These are phyloP conservation scores for Phytophthora agathidicida DNA, from an alignment of 352 stramenopile species.

Conservation along the genomic window DNA sequence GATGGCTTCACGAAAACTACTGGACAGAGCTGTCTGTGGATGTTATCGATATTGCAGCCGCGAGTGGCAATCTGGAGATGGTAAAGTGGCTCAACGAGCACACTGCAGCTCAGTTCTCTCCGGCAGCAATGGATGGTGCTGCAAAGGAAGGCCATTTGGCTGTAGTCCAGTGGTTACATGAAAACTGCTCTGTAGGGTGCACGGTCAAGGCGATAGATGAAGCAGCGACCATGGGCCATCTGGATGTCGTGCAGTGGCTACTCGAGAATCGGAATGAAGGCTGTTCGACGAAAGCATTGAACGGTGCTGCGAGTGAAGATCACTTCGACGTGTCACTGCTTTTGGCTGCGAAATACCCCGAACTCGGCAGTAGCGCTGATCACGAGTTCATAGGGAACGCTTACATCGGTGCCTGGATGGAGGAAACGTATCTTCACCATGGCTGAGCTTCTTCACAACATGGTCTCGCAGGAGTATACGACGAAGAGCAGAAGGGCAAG, in stretches of 20 bases:
- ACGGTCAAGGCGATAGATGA: slow-evolving; percentile 42
- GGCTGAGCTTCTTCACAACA: no score
- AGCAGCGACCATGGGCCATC: slow-evolving; percentile 27
- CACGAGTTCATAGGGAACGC: slow-evolving; percentile 14
- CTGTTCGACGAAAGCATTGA: slow-evolving; percentile 31
- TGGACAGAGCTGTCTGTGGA: slow-evolving; percentile 18
- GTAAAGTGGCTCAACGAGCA: slow-evolving; percentile 34
- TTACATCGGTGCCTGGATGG: slow-evolving; percentile 15
- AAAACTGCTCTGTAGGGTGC: slow-evolving; percentile 30
- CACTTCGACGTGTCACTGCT: slow-evolving; percentile 45
- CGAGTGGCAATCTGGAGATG: slow-evolving; percentile 32
- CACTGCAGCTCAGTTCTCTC: slow-evolving; percentile 18
- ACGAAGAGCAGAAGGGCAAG: no score
- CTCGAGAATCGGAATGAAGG: slow-evolving; percentile 23
- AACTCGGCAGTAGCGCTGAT: slow-evolving; percentile 3
- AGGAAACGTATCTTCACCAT: neutral
- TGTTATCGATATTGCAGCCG: slow-evolving; percentile 28
- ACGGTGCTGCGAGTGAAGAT: slow-evolving; percentile 24
- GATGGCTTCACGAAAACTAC: slow-evolving; percentile 38
- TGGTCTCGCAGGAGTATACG: no score
- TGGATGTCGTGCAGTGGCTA: slow-evolving; percentile 33
- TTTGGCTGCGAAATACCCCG: slow-evolving; percentile 16
- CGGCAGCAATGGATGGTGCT: slow-evolving; percentile 25
- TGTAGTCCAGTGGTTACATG: slow-evolving; percentile 31
- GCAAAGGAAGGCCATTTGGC: slow-evolving; percentile 27